Conservation (phyloP, 306 rosid genomes). For the Pterocarpus santalinus region DNA sequence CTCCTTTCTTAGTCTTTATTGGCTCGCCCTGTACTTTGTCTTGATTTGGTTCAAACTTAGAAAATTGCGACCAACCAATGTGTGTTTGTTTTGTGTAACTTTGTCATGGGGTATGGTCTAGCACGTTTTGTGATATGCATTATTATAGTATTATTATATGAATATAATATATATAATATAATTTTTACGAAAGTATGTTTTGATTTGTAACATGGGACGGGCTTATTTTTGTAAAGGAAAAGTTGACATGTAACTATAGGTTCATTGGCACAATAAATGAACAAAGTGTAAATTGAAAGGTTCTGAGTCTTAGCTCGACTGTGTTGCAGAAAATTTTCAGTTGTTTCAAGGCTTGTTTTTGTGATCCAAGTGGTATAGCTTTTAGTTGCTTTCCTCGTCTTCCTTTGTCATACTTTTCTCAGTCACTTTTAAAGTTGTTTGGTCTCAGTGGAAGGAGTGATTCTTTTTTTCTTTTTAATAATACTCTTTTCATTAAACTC, state of each 20-base stretch:
- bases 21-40: slow-evolving; percentile 39
- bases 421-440: slow-evolving; percentile 32
- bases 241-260: slow-evolving; percentile 17
- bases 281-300: slow-evolving; percentile 10
- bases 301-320: neutral
- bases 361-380: slow-evolving; percentile 30
- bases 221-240: neutral
- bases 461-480: neutral
- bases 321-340: slow-evolving; percentile 26
- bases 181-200: no score
- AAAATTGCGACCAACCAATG: neutral
- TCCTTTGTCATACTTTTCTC: slow-evolving; percentile 21
- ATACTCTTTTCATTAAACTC: slow-evolving; percentile 13
- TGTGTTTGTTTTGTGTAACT: slow-evolving; percentile 2
- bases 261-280: slow-evolving; percentile 26
- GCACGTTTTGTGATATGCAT: no score
- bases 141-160: no score
- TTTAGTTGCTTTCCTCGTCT: slow-evolving; percentile 31
- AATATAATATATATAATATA: no score
- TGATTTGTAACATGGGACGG: neutral
- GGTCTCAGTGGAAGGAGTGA: neutral
- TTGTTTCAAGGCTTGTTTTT: slow-evolving; percentile 21
- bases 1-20: slow-evolving; percentile 9
- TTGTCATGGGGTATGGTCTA: neutral
- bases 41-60: neutral